Evolutionary conservation across 345 rosid species (phyloP), one percentile per base, ranked within the genome.

Genomic region (Pistacia atlantica): DNA sequence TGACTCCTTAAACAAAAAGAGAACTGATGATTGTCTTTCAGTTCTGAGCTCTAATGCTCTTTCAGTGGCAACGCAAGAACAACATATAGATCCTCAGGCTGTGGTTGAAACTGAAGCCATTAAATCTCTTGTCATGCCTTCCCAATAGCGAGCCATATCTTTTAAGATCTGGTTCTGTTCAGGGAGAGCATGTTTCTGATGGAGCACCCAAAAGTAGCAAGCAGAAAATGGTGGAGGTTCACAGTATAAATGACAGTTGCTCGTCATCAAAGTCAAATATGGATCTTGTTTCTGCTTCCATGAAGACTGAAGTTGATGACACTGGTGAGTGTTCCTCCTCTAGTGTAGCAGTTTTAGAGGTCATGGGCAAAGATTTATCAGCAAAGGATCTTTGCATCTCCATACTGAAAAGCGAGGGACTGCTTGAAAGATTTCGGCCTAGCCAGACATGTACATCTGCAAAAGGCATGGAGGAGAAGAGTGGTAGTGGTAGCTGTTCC

Each of bases 281-380:
- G 70, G 93, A 84, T 73, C 83, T 83, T 83, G 79, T 77, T 78
- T 87, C 81, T 67, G 84, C 83, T 81, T 78, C 92, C 63, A 56
- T 68, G 80, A 88, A 82, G 80, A 75, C 75, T 73, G 87, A 83
- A 75, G 83, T 61, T 69, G 92, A 90, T 74, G 92, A 81, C 60
- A 72, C 81, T 75, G 87, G 86, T 61, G 95, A 87, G 67, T 91
- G 90, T 75, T 82, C 87, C 64, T 89, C 97, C 57, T 92, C 98
- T 69, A 90, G 90, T 81, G 76, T 80, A 69, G 71, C 76, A 66
- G 75, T 25, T 69, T 74, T 64, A 56, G 93, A 82, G 69, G 78
- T 11, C 70, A 64, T 46, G 51, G 85, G 65, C 67, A 84, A 79
- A 72, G 79, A 72, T 77, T 67, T 79, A 65, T 81, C 86, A 16